A percentile compares a stretch with the other conserved stretches of the same genome.
These are phyloP conservation scores for Lecanosticta acicola DNA, from an alignment of 2,329 filamentous ascomycete genomes.

Conservation along the genomic window DNA sequence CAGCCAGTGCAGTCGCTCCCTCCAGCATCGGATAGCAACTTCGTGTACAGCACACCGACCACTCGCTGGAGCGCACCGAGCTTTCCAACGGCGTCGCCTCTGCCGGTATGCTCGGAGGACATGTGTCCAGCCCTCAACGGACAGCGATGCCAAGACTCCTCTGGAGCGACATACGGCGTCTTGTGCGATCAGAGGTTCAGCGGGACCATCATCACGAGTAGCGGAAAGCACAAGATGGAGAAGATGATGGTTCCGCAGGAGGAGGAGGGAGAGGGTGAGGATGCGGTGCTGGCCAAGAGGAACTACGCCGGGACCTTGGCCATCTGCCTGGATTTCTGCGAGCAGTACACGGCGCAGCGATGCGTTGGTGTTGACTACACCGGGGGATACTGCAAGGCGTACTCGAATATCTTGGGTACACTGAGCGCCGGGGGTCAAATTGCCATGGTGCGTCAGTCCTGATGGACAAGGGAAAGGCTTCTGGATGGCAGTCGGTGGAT, in stretches of 20 bases:
- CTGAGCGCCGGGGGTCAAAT: slow-evolving; percentile 8
- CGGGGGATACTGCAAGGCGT: slow-evolving; percentile 14
- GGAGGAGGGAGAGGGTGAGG: slow-evolving; percentile 4
- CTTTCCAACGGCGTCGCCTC: slow-evolving; percentile 1
- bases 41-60: slow-evolving; percentile 4
- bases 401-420: slow-evolving; percentile 14
- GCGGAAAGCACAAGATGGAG: slow-evolving; percentile 18
- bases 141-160: slow-evolving; percentile 12
- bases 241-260: not conserved
- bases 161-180: slow-evolving; percentile 14
- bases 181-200: slow-evolving; percentile 17
- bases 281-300: slow-evolving; percentile 5
- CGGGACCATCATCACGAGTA: slow-evolving; percentile 17
- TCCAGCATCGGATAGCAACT: not conserved
- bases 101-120: slow-evolving; percentile 11
- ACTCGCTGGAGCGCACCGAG: slow-evolving; percentile 4
- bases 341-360: slow-evolving; percentile 8
- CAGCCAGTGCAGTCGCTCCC: not conserved
- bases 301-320: slow-evolving; percentile 13
- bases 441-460: slow-evolving; percentile 4
- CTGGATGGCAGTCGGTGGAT: too few relatives aligned
- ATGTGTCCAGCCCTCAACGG: slow-evolving; percentile 16
- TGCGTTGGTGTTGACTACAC: slow-evolving; percentile 17
- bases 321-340: slow-evolving; percentile 16
- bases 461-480: too few relatives aligned